Conservation (phyloP, 441 rosid genomes). For the Euphorbia schlechtendalii region DNA sequence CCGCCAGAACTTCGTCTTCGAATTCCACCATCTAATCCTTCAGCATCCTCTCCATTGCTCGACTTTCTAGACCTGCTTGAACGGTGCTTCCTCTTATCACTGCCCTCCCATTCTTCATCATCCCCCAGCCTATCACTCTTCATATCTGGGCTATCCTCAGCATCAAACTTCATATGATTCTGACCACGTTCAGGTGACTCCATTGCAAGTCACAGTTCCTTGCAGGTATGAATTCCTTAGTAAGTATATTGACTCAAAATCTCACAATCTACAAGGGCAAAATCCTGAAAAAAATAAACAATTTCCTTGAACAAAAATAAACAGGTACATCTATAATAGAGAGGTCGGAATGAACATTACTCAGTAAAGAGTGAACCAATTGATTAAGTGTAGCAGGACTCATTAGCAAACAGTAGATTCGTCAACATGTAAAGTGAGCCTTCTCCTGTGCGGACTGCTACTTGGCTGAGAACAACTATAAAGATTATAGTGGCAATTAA, state of each 20-base stretch:
- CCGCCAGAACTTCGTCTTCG: conserved; percentile 57
- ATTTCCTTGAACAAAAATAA: not conserved
- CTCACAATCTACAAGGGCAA: not conserved
- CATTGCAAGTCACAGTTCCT: conserved; percentile 28
- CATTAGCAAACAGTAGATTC: no score
- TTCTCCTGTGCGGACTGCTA: no score
- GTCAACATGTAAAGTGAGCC: no score
- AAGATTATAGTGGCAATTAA: no score
- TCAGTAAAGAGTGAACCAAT: no score
- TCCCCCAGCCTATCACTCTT: conserved; percentile 46
- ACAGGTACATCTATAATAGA: not conserved
- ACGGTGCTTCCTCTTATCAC: conserved; percentile 60
- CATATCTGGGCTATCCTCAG: conserved; percentile 39
- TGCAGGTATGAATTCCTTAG: not conserved
- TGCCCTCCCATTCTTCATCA: conserved; percentile 54
- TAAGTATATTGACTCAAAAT: not conserved
- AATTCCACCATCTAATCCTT: conserved; percentile 45
- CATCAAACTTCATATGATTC: conserved; percentile 36
- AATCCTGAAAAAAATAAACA: conserved; percentile 8
- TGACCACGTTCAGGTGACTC: conserved; percentile 59
- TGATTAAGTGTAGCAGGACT: no score
- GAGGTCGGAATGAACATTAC: no score
- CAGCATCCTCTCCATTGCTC: conserved; percentile 48
- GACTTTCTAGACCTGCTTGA: conserved; percentile 55
- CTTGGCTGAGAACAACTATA: no score